Evolutionary conservation across 805 yeast genomes (phyloP), one percentile per base, ranked within the genome.

Genomic region (Metschnikowia lachancei): DNA sequence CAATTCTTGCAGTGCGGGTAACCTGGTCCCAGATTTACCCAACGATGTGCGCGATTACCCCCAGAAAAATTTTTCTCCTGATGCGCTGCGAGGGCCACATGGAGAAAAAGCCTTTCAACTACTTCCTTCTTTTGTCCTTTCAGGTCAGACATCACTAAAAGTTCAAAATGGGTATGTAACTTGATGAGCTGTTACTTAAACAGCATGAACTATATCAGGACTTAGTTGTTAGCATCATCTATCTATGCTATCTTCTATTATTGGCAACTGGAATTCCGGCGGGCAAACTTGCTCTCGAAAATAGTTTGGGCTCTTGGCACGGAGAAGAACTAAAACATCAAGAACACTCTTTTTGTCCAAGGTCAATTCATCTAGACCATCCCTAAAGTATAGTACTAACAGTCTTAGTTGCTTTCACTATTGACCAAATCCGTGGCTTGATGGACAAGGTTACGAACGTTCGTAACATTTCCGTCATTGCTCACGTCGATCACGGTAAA

Each of bases 401-500:
- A 51, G 24, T 47, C 12, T 18, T 55, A 71, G 77, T 72, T 70
- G 76, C 76, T 67, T 72, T 72, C 70, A 72, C 77, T 65, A 71
- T 72, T 68, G 77, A 72, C 67, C 97, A 94, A 81, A 92, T 94
- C 85, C 95, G 99, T 81, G 90, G 78, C 72, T 85, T 92, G 78
- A 92, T 92, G 99, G 98, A 94, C 95, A 86, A 85, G 80, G 97
- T 91, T 82, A 86, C 97, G 78, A 92, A 92, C 75, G 97, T 94
- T 72, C 97, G 99, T 83, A 94, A 94, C 95, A 94, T 92, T 95
- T 92, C 98, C 78, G 99, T 92, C 77, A 94, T 94, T 85, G 99
- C 99, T 70, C 99, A 92, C 83, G 98, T 92, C 87, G 99, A 92
- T 84, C 99, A 94, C 83, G 99, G 99, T 81, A 92, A 92, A 78